Base-by-base conservation (phyloP, 495 filamentous ascomycete species). In the Penicillium macrosclerotiorum region DNA sequence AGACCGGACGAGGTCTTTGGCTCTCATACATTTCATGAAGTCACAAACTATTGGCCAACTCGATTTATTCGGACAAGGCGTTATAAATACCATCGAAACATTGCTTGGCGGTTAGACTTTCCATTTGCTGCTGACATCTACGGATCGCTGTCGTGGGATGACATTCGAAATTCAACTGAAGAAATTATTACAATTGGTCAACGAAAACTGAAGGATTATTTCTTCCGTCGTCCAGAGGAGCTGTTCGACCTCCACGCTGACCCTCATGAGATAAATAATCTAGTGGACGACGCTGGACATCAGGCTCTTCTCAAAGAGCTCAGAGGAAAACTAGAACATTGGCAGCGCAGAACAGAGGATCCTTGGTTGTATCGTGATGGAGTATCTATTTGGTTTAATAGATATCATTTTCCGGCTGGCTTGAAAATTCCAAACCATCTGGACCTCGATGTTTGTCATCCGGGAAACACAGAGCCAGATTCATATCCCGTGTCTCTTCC, bases 21-120 rank as follows among this genome's bases (percentile, higher is more conserved):
- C 25, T 72, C 68, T 11, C 72, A 76, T 49, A 74, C 72, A n/a
- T 74, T 76, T 54, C 72, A 76, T 37, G 72, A 76, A 54, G 46
- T 71, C 7, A 69, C 65, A 19, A 73, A 74, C 37, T 76, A 74
- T 52, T 76, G 60, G 55, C 72, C 71, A 3, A 76, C 72, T 2
- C 63, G 72, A 13, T 62, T 67, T 54, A 47, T 74, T 22, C 71
- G 72, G 11, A 70, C 57, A 3, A 49, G 47, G 2, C 42, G 54
- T 9, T 71, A 63, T 52, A 76, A 76, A 34, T 76, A 76, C 38
- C 72, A 76, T 44, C 65, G 72, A 26, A 74, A 76, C 40, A 60
- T 74, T 12, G 69, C 67, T 3, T 73, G 63, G 60, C 37, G 61
- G 12, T 61, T 76, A 3, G 69, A 74, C 37, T 76, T 76, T 45